Evolutionary conservation across 768 basidiomycete genomes (phyloP).

Genomic region (Udeniomyces megalosporus): DNA sequence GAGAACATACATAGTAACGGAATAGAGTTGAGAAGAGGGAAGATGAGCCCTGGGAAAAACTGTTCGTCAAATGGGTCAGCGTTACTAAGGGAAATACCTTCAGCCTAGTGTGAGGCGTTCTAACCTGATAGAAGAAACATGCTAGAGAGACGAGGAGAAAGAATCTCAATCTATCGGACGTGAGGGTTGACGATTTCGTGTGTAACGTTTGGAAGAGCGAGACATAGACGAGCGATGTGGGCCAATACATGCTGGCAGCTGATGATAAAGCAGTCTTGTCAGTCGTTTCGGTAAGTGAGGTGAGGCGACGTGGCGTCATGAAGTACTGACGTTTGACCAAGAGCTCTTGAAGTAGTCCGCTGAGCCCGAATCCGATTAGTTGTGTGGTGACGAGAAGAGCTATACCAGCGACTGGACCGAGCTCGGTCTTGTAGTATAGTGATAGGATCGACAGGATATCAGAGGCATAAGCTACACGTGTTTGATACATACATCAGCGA

Average conservation of each 20-base stretch:
- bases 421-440: constrained; percentile 27
- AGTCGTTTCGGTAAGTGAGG: neutral
- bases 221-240: constrained; percentile 25
- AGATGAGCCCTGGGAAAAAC: constrained; percentile 29
- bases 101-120: neutral
- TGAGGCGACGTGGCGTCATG: neutral
- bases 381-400: constrained; percentile 29
- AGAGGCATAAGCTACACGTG: constrained; percentile 28
- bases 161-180: constrained; percentile 19
- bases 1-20: constrained; percentile 27
- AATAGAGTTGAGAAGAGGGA: constrained; percentile 28
- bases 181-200: constrained; percentile 17
- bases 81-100: constrained; percentile 10
- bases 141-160: constrained; percentile 16
- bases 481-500: constrained; percentile 26
- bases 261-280: neutral
- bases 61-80: constrained; percentile 22
- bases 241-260: constrained; percentile 22
- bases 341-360: constrained; percentile 29
- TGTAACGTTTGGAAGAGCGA: constrained; percentile 31
- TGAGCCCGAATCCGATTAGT: constrained; percentile 30
- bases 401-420: constrained; percentile 23
- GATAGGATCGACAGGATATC: constrained; percentile 31
- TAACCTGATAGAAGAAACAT: constrained; percentile 18
- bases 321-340: constrained; percentile 22